Conservation (phyloP, 164 flowering plant genomes). For the Magnolia sinica region DNA sequence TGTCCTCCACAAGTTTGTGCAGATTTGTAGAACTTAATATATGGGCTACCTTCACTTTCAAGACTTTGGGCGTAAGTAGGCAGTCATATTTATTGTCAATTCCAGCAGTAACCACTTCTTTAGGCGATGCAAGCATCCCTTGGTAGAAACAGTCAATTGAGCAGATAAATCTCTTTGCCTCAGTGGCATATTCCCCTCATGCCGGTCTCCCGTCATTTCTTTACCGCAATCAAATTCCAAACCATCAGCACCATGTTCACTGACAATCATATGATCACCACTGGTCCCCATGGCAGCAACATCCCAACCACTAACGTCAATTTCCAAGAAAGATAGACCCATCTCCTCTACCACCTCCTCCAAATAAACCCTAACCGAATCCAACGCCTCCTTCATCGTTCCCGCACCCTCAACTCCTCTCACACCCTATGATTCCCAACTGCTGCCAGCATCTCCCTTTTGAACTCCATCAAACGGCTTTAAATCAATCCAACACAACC, state of each 20-base stretch:
- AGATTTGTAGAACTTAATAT: conserved; percentile 46
- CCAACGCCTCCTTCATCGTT: conserved; percentile 35
- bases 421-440: conserved; percentile 29
- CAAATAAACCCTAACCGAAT: conserved; percentile 31
- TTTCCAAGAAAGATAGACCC: conserved; percentile 57
- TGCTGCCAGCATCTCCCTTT: conserved; percentile 45
- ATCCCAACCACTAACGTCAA: neutral
- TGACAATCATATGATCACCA: neutral
- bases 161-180: neutral
- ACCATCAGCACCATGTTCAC: neutral
- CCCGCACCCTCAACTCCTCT: conserved; percentile 19
- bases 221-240: neutral
- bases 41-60: conserved; percentile 41
- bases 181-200: neutral
- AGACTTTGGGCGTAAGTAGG: conserved; percentile 29
- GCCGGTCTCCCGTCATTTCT: neutral
- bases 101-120: neutral
- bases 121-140: neutral
- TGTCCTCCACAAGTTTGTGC: conserved; percentile 50
- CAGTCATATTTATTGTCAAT: conserved; percentile 17
- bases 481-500: conserved; percentile 30
- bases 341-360: conserved; percentile 38
- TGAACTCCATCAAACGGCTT: conserved; percentile 29
- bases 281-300: neutral
- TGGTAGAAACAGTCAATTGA: neutral